Evolutionary conservation across 75 land plant species (phyloP), one percentile per base, ranked within the genome.

Genomic region (Cunninghamia lanceolata): DNA sequence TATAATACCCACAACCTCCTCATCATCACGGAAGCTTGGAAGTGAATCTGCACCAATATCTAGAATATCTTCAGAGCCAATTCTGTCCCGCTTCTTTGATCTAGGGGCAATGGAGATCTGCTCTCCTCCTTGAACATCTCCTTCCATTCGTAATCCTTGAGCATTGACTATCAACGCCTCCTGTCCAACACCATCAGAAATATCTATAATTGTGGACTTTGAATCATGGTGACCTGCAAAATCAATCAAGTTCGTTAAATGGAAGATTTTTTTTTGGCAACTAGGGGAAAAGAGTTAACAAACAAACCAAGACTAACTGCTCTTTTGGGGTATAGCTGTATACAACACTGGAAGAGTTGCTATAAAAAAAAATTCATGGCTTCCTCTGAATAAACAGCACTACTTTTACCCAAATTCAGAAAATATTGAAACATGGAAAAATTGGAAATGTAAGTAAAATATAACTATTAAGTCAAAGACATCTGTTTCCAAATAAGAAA

Each of bases 1-100:
- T 82, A 95, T 95, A 47, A 95, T 92, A 81, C 96, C 96, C 56
- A 95, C 89, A 68, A 90, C 94, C 47, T 91, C 91, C 85, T 93
- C 94, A 91, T 90, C 88, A 14, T 85, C 56, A 59, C 92, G 85
- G 46, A 87, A 88, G 36, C 86, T 89, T 83, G 92, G 91, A 87
- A 89, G 43, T 4, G 88, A 86, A 46, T 86, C 82, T 74, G 87
- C 83, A 11, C 86, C 90, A 83, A 92, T 19, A 66, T 94, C 93
- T 47, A 94, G 83, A 85, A 94, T 87, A 87, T 91, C 92, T 42
- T 39, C 91, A 46, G 85, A 77, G 63, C 93, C 89, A 54, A 89
- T 90, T 53, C 88, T 86, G 3, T 93, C 91, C 82, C 87, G 84
- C 82, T 91, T 94, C 85, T 86, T 94, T 28, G 39, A 4, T 53